Evolutionary conservation across 2,329 filamentous ascomycete species (phyloP).

Genomic region (Anthostomella pinea): DNA sequence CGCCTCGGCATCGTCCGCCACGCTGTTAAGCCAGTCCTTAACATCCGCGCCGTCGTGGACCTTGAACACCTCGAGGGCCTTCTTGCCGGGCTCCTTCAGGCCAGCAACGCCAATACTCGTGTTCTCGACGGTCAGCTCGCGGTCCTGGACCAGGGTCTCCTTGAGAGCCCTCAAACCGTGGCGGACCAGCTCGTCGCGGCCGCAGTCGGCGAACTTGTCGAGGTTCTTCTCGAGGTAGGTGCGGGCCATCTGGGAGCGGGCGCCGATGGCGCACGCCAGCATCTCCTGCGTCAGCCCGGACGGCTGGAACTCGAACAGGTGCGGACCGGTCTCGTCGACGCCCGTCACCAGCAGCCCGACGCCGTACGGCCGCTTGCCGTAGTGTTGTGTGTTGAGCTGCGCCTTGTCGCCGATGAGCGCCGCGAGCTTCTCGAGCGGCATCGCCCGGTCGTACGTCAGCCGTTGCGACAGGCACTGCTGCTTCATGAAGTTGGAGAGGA

Average conservation of each 20-base stretch:
- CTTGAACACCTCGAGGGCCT: constrained; percentile 75
- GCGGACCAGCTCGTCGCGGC: constrained; percentile 80
- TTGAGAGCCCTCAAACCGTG: constrained; percentile 90
- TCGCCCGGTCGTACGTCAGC: constrained; percentile 91
- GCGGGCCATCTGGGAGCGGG: constrained; percentile 93
- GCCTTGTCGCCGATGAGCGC: constrained; percentile 92
- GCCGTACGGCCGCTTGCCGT: constrained; percentile 93
- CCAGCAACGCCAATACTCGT: constrained; percentile 88
- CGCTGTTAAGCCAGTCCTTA: constrained; percentile 78
- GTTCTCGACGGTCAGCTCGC: constrained; percentile 96
- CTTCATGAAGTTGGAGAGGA: constrained; percentile 99
- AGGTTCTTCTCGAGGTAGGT: constrained; percentile 95
- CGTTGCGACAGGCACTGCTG: constrained; percentile 95
- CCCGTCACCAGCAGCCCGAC: constrained; percentile 90
- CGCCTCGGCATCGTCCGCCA: constrained; percentile 54
- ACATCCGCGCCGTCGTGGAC: constrained; percentile 88
- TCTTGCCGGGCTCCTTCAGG: constrained; percentile 49
- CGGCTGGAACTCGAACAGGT: constrained; percentile 98
- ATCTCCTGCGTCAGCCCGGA: constrained; percentile 96
- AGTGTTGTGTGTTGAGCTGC: constrained; percentile 96
- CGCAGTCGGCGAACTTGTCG: constrained; percentile 73
- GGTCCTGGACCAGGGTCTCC: constrained; percentile 94
- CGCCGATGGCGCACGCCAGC: constrained; percentile 92
- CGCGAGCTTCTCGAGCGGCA: constrained; percentile 86
- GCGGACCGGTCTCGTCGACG: constrained; percentile 88